Evolutionary conservation across 805 yeast genomes (phyloP).

Genomic region (Saturnispora besseyi): DNA sequence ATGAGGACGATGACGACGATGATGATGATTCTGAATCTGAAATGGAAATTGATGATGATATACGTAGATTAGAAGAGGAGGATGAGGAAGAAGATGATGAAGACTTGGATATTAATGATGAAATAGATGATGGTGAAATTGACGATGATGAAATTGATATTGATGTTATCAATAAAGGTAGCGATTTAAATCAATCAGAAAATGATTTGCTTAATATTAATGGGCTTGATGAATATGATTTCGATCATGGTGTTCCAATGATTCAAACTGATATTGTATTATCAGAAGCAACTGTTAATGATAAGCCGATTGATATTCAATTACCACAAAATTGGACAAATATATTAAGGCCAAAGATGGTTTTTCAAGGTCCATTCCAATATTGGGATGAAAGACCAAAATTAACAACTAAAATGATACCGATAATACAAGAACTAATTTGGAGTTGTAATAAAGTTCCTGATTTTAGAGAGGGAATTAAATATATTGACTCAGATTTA

Average conservation of each 20-base stretch:
- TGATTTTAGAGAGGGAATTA: conserved; percentile 2
- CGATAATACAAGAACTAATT: conserved; percentile 5
- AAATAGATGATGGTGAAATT: conserved; percentile 17
- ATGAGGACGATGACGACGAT: background rate
- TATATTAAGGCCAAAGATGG: conserved; percentile 1
- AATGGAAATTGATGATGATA: conserved; percentile 21
- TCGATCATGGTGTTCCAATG: background rate
- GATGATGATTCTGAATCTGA: conserved; percentile 16
- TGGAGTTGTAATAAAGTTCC: background rate
- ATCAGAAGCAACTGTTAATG: background rate
- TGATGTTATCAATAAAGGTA: conserved; percentile 12
- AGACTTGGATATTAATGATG: background rate
- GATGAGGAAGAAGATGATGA: background rate
- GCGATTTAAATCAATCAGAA: conserved; percentile 1
- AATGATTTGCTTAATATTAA: conserved; percentile 4
- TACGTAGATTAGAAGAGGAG: background rate
- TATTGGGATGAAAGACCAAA: background rate
- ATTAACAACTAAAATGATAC: background rate
- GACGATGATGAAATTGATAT: conserved; percentile 11
- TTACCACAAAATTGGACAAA: conserved; percentile 2
- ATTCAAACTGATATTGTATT: background rate
- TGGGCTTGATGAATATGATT: conserved; percentile 1
- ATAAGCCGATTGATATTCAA: background rate
- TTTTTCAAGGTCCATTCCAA: conserved; percentile 5
- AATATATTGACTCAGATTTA: conserved; percentile 1